phyloP scores from a whole-genome alignment of 2,329 filamentous ascomycete species.

The Biscogniauxia mediterranea region DNA sequence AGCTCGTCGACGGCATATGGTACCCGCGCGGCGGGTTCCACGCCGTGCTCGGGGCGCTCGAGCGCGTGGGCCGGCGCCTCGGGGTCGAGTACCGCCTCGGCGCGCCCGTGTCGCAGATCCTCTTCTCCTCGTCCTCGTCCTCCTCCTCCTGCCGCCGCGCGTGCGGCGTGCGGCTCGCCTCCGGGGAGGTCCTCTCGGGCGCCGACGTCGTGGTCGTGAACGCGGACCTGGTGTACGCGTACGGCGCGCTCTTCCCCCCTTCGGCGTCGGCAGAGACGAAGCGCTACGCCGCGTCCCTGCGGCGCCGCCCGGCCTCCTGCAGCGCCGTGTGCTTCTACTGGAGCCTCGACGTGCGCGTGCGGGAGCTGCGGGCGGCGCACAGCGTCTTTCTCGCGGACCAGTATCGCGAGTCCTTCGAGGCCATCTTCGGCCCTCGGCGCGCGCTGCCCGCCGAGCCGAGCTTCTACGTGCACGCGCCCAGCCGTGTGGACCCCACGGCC shows the following conservation, averaged over 20 bases:
- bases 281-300: conserved; percentile 38
- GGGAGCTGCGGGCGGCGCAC: conserved; percentile 61
- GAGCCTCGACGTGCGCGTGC: conserved; percentile 59
- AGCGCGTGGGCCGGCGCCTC: conserved; percentile 58
- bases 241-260: conserved; percentile 65
- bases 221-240: conserved; percentile 72
- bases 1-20: conserved; percentile 74
- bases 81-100: conserved; percentile 63
- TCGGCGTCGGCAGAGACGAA: conserved; percentile 21
- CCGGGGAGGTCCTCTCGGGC: conserved; percentile 51
- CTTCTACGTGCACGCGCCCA: conserved; percentile 78
- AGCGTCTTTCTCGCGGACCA: conserved; percentile 77
- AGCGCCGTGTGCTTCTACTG: conserved; percentile 78
- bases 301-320: conserved; percentile 59
- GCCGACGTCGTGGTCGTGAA: conserved; percentile 71
- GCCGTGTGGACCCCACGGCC: conserved; percentile 64
- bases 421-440: conserved; percentile 66
- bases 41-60: conserved; percentile 60
- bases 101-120: conserved; percentile 55
- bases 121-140: conserved; percentile 34
- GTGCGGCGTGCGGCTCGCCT: conserved; percentile 57
- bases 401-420: conserved; percentile 71
- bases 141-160: conserved; percentile 17
- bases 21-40: conserved; percentile 72
- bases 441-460: conserved; percentile 65